These are phyloP conservation scores for Auricularia auricula-judae DNA, from an alignment of 768 basidiomycete species.

Conservation along the genomic window DNA sequence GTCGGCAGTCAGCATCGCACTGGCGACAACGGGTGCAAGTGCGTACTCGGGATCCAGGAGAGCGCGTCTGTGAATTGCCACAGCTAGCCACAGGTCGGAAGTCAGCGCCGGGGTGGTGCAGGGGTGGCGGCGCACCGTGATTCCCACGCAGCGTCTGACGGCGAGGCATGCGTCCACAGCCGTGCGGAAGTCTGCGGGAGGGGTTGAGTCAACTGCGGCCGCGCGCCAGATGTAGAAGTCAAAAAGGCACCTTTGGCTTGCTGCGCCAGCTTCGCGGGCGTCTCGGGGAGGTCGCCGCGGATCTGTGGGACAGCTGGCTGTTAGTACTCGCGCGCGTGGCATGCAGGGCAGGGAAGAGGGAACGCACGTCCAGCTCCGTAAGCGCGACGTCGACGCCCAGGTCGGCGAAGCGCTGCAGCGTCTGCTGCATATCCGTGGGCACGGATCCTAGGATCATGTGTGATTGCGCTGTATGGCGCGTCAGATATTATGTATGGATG, in stretches of 20 bases:
- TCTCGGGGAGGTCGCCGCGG: not conserved
- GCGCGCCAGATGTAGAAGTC: too few relatives aligned
- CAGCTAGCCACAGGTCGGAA: not conserved
- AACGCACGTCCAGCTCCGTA: slow-evolving; percentile 7
- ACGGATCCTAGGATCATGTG: slow-evolving; percentile 3
- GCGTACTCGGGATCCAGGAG: not conserved
- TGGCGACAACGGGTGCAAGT: too few relatives aligned
- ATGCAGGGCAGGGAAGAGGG: not conserved
- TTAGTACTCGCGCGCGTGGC: not conserved
- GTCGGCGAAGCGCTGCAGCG: slow-evolving; percentile 2
- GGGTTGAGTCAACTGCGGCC: not conserved
- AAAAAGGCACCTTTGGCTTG: not conserved
- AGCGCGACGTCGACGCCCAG: slow-evolving; percentile 7
- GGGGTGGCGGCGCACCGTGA: not conserved
- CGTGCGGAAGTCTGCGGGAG: not conserved
- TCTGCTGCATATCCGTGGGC: not conserved
- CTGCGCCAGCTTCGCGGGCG: not conserved
- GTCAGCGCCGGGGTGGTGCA: too few relatives aligned
- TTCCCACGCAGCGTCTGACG: not conserved
- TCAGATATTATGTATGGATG: not conserved
- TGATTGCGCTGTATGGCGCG: not conserved
- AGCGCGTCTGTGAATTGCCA: not conserved
- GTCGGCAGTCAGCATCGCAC: not conserved
- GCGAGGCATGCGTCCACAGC: not conserved
- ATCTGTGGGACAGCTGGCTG: not conserved